A percentile compares a stretch with the other conserved stretches of the same genome.
These are phyloP conservation scores for Coniella lustricola DNA, from an alignment of 2,329 filamentous ascomycete genomes.

Conservation along the genomic window DNA sequence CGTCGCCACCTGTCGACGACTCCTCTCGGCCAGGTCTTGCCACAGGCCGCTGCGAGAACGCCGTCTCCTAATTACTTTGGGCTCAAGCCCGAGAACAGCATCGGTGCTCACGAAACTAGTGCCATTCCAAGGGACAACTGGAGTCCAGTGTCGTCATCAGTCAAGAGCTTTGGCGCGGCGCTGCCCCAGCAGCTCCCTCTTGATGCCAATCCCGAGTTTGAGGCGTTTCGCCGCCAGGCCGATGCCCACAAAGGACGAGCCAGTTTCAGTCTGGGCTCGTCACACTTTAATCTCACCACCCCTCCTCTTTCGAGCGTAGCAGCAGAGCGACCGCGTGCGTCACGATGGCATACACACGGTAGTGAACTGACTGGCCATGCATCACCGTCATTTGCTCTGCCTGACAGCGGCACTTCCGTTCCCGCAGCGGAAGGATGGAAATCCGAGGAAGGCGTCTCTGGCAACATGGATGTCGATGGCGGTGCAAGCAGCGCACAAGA, in stretches of 20 bases:
- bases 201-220: slow-evolving; percentile 74
- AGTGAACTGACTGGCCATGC: slow-evolving; percentile 26
- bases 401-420: not conserved
- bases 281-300: slow-evolving; percentile 33
- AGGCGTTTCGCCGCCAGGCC: slow-evolving; percentile 68
- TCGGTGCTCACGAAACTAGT: slow-evolving; percentile 57
- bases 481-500: slow-evolving; percentile 41
- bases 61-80: slow-evolving; percentile 85
- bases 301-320: slow-evolving; percentile 24
- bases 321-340: slow-evolving; percentile 33
- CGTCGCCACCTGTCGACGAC: slow-evolving; percentile 6
- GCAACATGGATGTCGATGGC: slow-evolving; percentile 37
- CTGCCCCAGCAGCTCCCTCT: slow-evolving; percentile 64
- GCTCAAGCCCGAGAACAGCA: slow-evolving; percentile 56
- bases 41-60: slow-evolving; percentile 33
- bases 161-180: slow-evolving; percentile 61
- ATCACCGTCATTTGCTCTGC: slow-evolving; percentile 2
- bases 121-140: slow-evolving; percentile 63
- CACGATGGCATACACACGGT: slow-evolving; percentile 42
- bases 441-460: not conserved
- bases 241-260: slow-evolving; percentile 51
- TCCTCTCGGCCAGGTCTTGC: slow-evolving; percentile 20
- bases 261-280: slow-evolving; percentile 38
- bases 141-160: slow-evolving; percentile 64
- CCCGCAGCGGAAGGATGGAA: no score